Percentiles rank a stretch among this genome's conserved stretches.
Evolutionary conservation across 2,329 filamentous ascomycete species (phyloP).

Genomic region (Fusarium sp.): DNA sequence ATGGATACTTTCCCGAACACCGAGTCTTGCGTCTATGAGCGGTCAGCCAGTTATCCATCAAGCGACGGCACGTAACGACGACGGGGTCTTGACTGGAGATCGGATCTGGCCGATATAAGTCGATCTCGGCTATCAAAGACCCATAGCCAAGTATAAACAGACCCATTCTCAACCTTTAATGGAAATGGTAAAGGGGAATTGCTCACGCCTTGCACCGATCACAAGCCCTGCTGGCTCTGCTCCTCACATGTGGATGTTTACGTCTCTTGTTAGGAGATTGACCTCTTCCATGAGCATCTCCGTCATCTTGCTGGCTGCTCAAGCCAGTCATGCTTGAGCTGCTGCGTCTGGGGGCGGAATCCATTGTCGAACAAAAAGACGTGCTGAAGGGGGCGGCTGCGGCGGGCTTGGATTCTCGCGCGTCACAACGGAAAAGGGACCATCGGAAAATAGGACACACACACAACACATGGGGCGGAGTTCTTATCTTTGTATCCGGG

Average conservation of each 20-base stretch:
- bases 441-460: constrained; percentile 6
- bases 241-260: constrained; percentile 13
- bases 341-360: neutral
- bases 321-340: neutral
- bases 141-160: neutral
- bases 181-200: neutral
- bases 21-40: constrained; percentile 40
- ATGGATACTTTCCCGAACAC: constrained; percentile 43
- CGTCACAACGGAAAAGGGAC: constrained; percentile 8
- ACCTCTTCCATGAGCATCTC: neutral
- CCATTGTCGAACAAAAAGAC: constrained; percentile 1
- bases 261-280: constrained; percentile 8
- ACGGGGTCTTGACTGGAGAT: neutral
- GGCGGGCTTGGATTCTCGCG: neutral
- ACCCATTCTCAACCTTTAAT: neutral
- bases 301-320: constrained; percentile 4
- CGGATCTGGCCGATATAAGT: constrained; percentile 4
- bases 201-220: constrained; percentile 44
- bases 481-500: constrained; percentile 11
- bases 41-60: neutral
- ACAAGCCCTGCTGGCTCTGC: constrained; percentile 37
- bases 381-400: too few species aligned
- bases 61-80: neutral
- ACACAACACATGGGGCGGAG: neutral
- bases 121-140: neutral